phyloP scores from a whole-genome alignment of 2,329 filamentous ascomycete species.

The Fusarium brevicatenulatum region DNA sequence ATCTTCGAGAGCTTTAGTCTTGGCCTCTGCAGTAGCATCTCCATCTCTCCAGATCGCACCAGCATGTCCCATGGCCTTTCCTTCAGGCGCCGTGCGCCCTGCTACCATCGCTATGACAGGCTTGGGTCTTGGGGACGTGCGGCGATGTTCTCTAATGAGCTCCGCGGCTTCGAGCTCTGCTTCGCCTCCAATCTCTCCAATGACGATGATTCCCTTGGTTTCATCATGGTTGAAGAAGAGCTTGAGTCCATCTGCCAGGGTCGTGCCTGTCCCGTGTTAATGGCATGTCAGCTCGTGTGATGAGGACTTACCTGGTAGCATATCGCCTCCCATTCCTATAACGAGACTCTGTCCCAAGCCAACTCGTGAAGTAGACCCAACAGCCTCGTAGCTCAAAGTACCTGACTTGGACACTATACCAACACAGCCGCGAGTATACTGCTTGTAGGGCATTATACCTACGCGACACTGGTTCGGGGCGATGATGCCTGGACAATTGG shows the following conservation, averaged over 20 bases:
- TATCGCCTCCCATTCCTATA: constrained; percentile 81
- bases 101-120: constrained; percentile 72
- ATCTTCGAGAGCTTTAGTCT: constrained; percentile 48
- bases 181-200: constrained; percentile 77
- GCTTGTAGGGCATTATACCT: constrained; percentile 55
- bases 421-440: constrained; percentile 67
- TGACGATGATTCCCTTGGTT: constrained; percentile 76
- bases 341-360: constrained; percentile 81
- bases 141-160: constrained; percentile 72
- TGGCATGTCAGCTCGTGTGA: rapidly evolving
- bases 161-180: constrained; percentile 77
- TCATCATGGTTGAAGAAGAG: constrained; percentile 75
- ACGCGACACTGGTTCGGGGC: constrained; percentile 72
- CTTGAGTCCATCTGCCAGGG: constrained; percentile 75
- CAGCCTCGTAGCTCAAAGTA: constrained; percentile 82
- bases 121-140: constrained; percentile 68
- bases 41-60: constrained; percentile 64
- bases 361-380: constrained; percentile 77
- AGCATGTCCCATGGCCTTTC: constrained; percentile 77
- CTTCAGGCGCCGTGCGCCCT: constrained; percentile 68
- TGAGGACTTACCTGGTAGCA: constrained; percentile 65
- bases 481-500: constrained; percentile 85
- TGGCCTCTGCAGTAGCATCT: constrained; percentile 48
- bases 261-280: constrained; percentile 56
- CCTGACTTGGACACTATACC: constrained; percentile 85